Conservation (phyloP, 2,329 filamentous ascomycete genomes). For the Aspergillus sojae region DNA sequence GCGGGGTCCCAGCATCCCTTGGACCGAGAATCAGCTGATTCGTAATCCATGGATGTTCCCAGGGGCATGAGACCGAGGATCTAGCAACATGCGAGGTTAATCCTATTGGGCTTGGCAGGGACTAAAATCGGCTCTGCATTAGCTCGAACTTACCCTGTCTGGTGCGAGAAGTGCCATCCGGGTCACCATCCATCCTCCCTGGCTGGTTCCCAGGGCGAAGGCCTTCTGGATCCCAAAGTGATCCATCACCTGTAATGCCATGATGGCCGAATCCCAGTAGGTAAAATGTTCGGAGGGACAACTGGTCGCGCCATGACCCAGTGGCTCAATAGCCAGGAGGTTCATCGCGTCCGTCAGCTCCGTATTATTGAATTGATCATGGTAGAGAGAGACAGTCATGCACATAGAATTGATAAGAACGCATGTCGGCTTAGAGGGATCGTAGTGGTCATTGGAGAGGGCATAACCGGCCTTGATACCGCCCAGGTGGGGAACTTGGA, state of each 20-base stretch:
- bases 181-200: slow-evolving; percentile 57
- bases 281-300: slow-evolving; percentile 51
- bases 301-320: slow-evolving; percentile 56
- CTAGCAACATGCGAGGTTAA: slow-evolving; percentile 28
- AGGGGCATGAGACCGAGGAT: slow-evolving; percentile 55
- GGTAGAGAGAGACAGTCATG: slow-evolving; percentile 51
- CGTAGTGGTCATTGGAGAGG: slow-evolving; percentile 46
- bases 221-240: slow-evolving; percentile 47
- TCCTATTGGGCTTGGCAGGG: background rate
- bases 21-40: slow-evolving; percentile 46
- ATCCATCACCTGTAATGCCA: slow-evolving; percentile 59
- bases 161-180: slow-evolving; percentile 57
- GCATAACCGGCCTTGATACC: slow-evolving; percentile 54
- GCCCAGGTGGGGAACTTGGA: slow-evolving; percentile 53
- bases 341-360: slow-evolving; percentile 46
- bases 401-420: slow-evolving; percentile 57
- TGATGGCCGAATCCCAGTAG: slow-evolving; percentile 58
- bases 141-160: slow-evolving; percentile 41
- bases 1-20: slow-evolving; percentile 54
- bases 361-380: slow-evolving; percentile 41
- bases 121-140: background rate
- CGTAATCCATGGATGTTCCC: slow-evolving; percentile 56
- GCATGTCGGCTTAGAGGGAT: slow-evolving; percentile 55
- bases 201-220: slow-evolving; percentile 55
- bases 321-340: slow-evolving; percentile 56